A percentile compares a stretch with the other conserved stretches of the same genome.
Evolutionary conservation across 305 asterid species (phyloP).

Genomic region (Solanum hybrid): DNA sequence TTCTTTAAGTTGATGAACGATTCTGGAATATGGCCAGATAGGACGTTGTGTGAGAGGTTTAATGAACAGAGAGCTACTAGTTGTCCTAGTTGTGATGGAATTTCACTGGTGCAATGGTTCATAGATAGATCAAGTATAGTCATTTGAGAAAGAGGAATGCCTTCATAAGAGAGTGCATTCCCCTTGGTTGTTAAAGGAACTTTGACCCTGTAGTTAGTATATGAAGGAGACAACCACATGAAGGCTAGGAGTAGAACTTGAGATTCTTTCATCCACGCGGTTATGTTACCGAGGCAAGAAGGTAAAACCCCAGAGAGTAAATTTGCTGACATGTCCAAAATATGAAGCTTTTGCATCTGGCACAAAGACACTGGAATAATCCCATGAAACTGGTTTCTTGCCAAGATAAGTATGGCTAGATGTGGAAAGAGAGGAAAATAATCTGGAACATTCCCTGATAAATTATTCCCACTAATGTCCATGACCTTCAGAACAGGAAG

Average conservation of each 20-base stretch:
- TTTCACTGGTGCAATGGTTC: neutral
- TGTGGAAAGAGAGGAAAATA: neutral
- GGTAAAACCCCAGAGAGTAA: slow-evolving; percentile 1
- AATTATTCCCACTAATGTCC: slow-evolving; percentile 4
- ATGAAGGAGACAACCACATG: slow-evolving; percentile 4
- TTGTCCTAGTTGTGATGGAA: slow-evolving; percentile 4
- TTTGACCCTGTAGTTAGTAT: slow-evolving; percentile 9
- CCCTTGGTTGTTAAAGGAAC: slow-evolving; percentile 14
- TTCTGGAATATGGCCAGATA: slow-evolving; percentile 7
- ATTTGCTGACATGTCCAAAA: slow-evolving; percentile 9
- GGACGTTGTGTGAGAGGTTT: slow-evolving; percentile 5
- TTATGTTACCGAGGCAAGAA: slow-evolving; percentile 7
- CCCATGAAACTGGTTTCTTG: slow-evolving; percentile 2
- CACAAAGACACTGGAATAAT: neutral
- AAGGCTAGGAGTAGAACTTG: neutral
- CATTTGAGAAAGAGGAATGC: slow-evolving; percentile 12
- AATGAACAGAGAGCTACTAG: neutral
- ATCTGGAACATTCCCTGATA: slow-evolving; percentile 1
- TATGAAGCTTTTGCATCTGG: slow-evolving; percentile 1
- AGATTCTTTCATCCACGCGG: slow-evolving; percentile 3
- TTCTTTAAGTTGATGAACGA: neutral
- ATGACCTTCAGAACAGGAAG: slow-evolving; percentile 14
- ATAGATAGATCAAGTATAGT: slow-evolving; percentile 8
- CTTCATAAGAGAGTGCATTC: slow-evolving; percentile 7
- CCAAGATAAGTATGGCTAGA: neutral